phyloP scores from a whole-genome alignment of 2,329 filamentous ascomycete species.

The Fusarium kyushuense region DNA sequence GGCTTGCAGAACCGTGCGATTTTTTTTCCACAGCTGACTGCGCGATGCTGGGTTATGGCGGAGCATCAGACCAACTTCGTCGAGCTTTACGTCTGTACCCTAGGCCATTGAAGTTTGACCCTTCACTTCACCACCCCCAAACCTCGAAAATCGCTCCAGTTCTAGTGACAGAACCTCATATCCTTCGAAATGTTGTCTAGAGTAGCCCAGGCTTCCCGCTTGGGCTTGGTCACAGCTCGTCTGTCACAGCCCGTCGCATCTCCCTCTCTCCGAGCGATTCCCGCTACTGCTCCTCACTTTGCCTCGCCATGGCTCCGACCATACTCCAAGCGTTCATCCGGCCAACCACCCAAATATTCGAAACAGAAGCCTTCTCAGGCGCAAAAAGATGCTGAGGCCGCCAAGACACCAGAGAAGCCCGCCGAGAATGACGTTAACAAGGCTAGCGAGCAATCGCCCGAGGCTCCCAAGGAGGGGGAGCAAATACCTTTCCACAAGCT shows the following conservation, averaged over 20 bases:
- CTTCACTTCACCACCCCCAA: conserved; percentile 27
- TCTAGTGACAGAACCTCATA: conserved; percentile 4
- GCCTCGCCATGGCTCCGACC: conserved; percentile 49
- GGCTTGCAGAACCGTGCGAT: conserved; percentile 37
- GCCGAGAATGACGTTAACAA: conserved; percentile 38
- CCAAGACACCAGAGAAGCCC: conserved; percentile 32
- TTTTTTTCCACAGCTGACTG: conserved; percentile 44
- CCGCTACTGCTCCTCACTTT: conserved; percentile 33
- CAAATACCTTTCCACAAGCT: conserved; percentile 73
- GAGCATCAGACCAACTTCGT: conserved; percentile 47
- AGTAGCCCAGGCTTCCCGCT: conserved; percentile 51
- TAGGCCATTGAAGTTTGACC: conserved; percentile 40
- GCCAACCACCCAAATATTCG: conserved; percentile 22
- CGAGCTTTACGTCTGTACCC: conserved; percentile 30
- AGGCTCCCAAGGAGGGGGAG: conserved; percentile 53
- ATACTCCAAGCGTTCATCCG: conserved; percentile 44
- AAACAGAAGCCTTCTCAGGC: conserved; percentile 38
- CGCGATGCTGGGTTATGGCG: conserved; percentile 44
- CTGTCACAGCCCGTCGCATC: conserved; percentile 46
- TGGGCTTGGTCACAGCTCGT: conserved; percentile 50
- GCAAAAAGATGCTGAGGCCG: conserved; percentile 30
- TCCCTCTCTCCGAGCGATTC: conserved; percentile 45
- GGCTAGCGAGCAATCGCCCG: conserved; percentile 44
- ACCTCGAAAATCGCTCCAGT: conserved; percentile 5
- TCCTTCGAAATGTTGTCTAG: conserved; percentile 56